Evolutionary conservation across 495 filamentous ascomycete species (phyloP), one percentile per base, ranked within the genome.

Genomic region (Podospora comata): DNA sequence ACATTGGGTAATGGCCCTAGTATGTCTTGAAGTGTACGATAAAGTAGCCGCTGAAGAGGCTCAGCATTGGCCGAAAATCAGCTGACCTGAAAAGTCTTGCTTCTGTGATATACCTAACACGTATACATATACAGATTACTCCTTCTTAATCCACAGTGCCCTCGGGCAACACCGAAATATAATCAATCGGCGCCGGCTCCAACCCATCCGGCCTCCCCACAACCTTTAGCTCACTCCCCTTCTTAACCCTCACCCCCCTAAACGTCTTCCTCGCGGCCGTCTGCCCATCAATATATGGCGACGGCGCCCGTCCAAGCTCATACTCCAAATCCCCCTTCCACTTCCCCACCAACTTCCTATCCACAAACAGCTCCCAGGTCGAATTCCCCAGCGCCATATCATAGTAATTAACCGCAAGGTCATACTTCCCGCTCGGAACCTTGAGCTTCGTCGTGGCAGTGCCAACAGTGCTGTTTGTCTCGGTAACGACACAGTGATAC

Each of bases 141-240:
- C 64, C 23, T 30, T 7, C 20, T 44, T 79, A 90, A 75, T 91
- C 87, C n/a, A 89, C 76, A 65, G 86, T 73, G 0, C 87, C 88
- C 16, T 77, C 67, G 0, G 89, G 88, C 59, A 91, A 71, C 56
- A 92, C 71, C 20, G 83, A 79, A 60, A 92, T 77, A 78, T 91
- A 92, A 76, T 92, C 89, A 72, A 92, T 59, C 56, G 88, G 86
- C 56, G 89, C 89, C 26, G 78, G 79, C 79, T 91, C 89, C 53
- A 78, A 75, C 0, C 88, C 88, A 76, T 90, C 79, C 9, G 88
- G 83, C 55, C 59, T 76, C 0, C 88, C 86, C 13, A 87, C 81
- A 74, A 91, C 85, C 73, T 84, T 89, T 70, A 91, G 67, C 63
- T 77, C 73, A 76, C 87, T 85, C 0, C 88, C 87, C 72, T 82